Evolutionary conservation across 768 basidiomycete genomes (phyloP), one percentile per base, ranked within the genome.

Genomic region (Boletus subcaerulescens): DNA sequence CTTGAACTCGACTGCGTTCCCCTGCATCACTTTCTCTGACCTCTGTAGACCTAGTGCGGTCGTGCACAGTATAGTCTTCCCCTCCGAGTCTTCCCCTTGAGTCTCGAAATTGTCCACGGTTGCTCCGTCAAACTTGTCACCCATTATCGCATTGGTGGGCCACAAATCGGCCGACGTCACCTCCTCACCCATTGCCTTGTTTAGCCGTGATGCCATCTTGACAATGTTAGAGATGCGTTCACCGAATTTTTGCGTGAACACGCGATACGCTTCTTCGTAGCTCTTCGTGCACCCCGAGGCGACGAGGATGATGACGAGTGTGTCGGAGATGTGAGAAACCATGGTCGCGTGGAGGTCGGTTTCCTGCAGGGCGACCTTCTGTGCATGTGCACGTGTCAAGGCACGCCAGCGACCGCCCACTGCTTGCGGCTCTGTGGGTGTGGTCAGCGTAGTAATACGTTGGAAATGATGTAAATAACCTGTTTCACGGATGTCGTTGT

Each of bases 101-200:
- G 65, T 64, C 55, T 79, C 70, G 5, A 75, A 74, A 50, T 79
- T 76, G 31, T 81, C 76, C 83, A 85, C 82, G 45, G 62, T 66
- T 1, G 55, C 52, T 0, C 60, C 56, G 50, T 79, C 73, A 42
- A 77, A 85, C 33, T 48, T 49, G 0, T 75, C 71, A 17, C 78
- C 79, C 5, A 76, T 75, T 1, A 69, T 58, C 41, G 76, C 73
- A 45, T 79, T 78, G 11, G 80, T 61, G 17, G 79, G 73, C 63
- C 83, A 80, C 55, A 86, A 61, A 58, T 85, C 84, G 49, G 78
- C 80, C 3, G 77, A 79, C 2, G 80, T 80, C 44, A 86, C 73
- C 48, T 79, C 80, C 65, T 84, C 81, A 1, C 83, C 83, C 45
- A 85, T 76, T 12, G 78, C 79, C 63, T 78, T 81, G 59, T 72